phyloP scores from a whole-genome alignment of 345 rosid genomes.

The Leavenworthia alabamica region DNA sequence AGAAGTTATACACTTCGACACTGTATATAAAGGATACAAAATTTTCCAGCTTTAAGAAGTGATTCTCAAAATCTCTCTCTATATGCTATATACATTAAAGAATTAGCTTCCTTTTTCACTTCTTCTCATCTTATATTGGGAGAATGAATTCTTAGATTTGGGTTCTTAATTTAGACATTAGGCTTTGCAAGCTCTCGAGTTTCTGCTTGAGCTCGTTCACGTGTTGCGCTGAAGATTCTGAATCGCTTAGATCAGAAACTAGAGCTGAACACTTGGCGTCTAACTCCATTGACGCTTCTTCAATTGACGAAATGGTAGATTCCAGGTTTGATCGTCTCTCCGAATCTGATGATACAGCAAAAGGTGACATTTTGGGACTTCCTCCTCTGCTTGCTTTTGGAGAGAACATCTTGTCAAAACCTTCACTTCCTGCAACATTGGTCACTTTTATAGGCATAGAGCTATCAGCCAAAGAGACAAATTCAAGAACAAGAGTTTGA shows the following conservation, averaged over 20 bases:
- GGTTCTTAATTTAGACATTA: constrained; percentile 52
- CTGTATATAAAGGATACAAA: constrained; percentile 16
- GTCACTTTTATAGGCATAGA: background rate
- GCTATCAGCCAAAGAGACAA: background rate
- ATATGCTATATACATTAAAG: constrained; percentile 26
- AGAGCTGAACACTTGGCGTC: constrained; percentile 60
- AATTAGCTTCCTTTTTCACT: constrained; percentile 9
- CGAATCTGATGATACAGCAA: constrained; percentile 30
- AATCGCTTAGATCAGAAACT: constrained; percentile 29
- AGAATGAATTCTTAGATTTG: constrained; percentile 38
- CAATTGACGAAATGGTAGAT: constrained; percentile 61
- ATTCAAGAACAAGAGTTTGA: background rate
- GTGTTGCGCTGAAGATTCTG: constrained; percentile 37
- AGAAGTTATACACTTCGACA: background rate
- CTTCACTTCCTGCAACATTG: constrained; percentile 62
- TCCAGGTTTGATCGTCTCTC: constrained; percentile 31
- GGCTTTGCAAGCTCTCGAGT: constrained; percentile 56
- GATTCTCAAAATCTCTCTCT: constrained; percentile 19
- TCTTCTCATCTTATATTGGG: background rate
- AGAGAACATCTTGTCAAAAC: constrained; percentile 72
- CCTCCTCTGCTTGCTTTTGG: constrained; percentile 42
- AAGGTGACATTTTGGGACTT: constrained; percentile 36
- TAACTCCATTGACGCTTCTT: constrained; percentile 60
- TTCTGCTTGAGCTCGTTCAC: constrained; percentile 54
- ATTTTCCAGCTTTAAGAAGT: background rate